Conservation (phyloP, 176 grass and related monocot species). For the Musa acuminata region DNA sequence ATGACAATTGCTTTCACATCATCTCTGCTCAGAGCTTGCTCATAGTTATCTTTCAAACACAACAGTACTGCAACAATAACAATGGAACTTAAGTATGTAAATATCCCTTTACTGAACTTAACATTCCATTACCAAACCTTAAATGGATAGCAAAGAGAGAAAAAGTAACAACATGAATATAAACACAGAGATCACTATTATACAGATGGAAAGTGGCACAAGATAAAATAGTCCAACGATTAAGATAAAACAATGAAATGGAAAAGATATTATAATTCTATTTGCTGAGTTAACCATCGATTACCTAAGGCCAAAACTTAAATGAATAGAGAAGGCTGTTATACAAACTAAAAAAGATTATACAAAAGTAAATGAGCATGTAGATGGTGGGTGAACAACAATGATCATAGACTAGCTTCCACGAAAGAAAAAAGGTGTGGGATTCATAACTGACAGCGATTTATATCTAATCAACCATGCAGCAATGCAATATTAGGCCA, state of each 20-base stretch:
- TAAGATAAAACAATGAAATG: neutral
- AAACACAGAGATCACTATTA: neutral
- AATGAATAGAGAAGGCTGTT: neutral
- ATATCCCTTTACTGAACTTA: neutral
- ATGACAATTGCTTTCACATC: constrained; percentile 96
- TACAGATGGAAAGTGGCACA: neutral
- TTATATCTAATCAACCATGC: neutral
- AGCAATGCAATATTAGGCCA: neutral
- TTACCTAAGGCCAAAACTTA: neutral
- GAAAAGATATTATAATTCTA: neutral
- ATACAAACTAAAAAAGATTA: neutral
- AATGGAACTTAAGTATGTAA: neutral
- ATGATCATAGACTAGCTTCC: neutral
- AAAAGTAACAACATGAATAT: neutral
- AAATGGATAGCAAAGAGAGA: neutral
- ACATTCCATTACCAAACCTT: neutral
- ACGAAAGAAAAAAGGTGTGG: neutral
- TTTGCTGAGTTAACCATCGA: neutral
- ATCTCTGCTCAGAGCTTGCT: constrained; percentile 60
- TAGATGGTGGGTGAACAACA: neutral
- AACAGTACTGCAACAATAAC: constrained; percentile 38
- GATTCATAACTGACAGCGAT: neutral
- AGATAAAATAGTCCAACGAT: neutral
- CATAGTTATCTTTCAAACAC: constrained; percentile 69
- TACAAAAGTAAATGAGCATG: neutral